Base-by-base conservation (phyloP, 192 early-diverging fungal species). In the Backusella australiensis region DNA sequence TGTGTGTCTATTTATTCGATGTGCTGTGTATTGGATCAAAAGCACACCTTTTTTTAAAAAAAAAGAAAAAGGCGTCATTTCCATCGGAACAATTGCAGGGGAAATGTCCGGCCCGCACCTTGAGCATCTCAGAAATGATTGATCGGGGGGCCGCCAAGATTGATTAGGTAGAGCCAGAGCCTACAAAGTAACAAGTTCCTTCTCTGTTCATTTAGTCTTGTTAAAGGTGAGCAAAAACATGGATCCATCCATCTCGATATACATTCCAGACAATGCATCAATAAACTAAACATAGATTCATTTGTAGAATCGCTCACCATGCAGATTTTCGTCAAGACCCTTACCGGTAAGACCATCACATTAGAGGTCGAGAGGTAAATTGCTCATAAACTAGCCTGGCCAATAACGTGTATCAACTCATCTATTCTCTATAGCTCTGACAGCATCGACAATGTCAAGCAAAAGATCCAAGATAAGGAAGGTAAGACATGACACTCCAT, bases 241-340 rank as follows among this genome's bases (percentile, higher is more conserved):
- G 38, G 1, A 49, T 49, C 56, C 56, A 63, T 63, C 56, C 56
- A 63, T 63, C 56, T 4, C 17, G 42, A 44, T 44, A 29, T 63
- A 63, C 4, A 9, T 29, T 29, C 14, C 3, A 12, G 8, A 59
- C 53, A 29, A 29, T 32, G 32, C 32, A 32, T 11, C 8, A 63
- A 14, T 14, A 63, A 63, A 63, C 21, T 29, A 59, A 59, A 59
- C 7, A 52, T 23, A 26, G 21, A 23, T 23, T 23, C 7, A 26
- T 63, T 29, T 63, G 12, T 63, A 63, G 56, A 29, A 63, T 63
- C 56, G 56, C 56, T 77, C 34, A 87, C 85, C 74, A 89, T 88
- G 87, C 86, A 90, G 78, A 86, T 87, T 79, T 90, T 90, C 81
- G 89, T 90, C 63, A 90, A 90, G 84, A 89, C 89, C 77, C 82